Base-by-base conservation (phyloP, 192 early-diverging fungal genomes). In the Kickxella alabastrina region DNA sequence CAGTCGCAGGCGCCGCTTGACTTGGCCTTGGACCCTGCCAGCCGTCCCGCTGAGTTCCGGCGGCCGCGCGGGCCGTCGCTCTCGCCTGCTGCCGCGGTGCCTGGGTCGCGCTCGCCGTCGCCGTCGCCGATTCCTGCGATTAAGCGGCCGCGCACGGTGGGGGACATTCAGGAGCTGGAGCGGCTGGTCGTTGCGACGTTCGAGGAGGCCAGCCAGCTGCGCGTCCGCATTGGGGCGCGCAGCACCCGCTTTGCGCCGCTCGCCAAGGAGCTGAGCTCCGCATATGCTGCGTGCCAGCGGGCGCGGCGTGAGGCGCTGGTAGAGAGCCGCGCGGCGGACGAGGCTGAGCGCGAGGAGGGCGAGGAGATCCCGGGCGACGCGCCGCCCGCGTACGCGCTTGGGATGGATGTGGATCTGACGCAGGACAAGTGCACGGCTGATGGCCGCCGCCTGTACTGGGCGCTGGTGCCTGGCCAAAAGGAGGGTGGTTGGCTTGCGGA, bases 281-380 rank as follows among this genome's bases (percentile, higher is more conserved):
- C 65, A 10, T 53, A 43, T 17, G 37, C 34, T 0, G 45, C 51
- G 3, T 49, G 29, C 35, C 31, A 15, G 17, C 21, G 6, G 0
- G 57, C 53, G 5, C 18, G 43, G 43, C 54, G 34, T 29, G 17
- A 18, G 17, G 52, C 41, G 5, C 36, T n/a, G n/a, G n/a, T 52
- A 27, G 14, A 43, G 14, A 36, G 36, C 26, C 23, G 36, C 21
- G 40, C n/a, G 19, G 28, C 36, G 5, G 40, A 31, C 32, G 54
- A 66, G 31, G 43, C 57, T 0, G 65, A 66, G 23, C 70, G 59
- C 15, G 70, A 76, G 31, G 73, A 69, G 27, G 73, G 73, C 46
- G 66, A 76, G 52, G 73, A 65, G 43, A 25, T 65, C 6, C 58
- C 50, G 1, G 54, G 59, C 10, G 59, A 65, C 22, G 25, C 35